Conservation (phyloP, 768 basidiomycete genomes). For the Dacryopinax spathularia region DNA sequence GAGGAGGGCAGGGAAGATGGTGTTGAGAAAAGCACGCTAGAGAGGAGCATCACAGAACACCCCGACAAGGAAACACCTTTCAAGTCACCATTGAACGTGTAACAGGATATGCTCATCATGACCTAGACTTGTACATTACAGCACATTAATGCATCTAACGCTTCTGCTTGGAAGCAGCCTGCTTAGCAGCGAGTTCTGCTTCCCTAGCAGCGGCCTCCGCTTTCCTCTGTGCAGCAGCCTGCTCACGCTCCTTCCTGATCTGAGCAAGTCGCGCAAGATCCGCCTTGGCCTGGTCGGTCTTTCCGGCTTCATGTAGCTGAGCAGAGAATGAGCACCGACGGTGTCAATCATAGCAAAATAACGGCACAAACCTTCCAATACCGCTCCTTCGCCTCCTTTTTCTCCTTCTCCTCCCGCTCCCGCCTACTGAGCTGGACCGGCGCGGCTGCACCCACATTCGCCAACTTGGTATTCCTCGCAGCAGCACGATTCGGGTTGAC, state of each 20-base stretch:
- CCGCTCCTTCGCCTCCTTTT: slow-evolving; percentile 70
- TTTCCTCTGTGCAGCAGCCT: slow-evolving; percentile 71
- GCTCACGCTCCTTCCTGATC: slow-evolving; percentile 78
- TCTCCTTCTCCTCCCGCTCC: slow-evolving; percentile 84
- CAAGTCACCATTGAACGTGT: not conserved
- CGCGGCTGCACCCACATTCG: slow-evolving; percentile 46
- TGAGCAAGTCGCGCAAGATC: slow-evolving; percentile 76
- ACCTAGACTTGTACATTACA: not conserved
- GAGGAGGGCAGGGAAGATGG: too few species aligned
- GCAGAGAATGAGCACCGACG: not conserved
- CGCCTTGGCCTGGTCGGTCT: slow-evolving; percentile 80
- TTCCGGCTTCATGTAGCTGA: slow-evolving; percentile 60
- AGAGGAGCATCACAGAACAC: too few species aligned
- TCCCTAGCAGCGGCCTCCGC: slow-evolving; percentile 46
- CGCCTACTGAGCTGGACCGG: slow-evolving; percentile 48
- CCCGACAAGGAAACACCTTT: not conserved
- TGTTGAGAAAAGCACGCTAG: too few species aligned
- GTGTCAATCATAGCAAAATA: slow-evolving; percentile 4
- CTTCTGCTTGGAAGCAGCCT: not conserved
- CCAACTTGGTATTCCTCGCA: slow-evolving; percentile 57
- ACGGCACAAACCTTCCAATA: slow-evolving; percentile 60
- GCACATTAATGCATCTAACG: not conserved
- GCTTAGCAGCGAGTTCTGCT: not conserved
- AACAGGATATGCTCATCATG: not conserved
- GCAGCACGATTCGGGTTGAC: slow-evolving; percentile 63